These are phyloP conservation scores for Candida germanica DNA, from an alignment of 805 yeast genomes.

Conservation along the genomic window DNA sequence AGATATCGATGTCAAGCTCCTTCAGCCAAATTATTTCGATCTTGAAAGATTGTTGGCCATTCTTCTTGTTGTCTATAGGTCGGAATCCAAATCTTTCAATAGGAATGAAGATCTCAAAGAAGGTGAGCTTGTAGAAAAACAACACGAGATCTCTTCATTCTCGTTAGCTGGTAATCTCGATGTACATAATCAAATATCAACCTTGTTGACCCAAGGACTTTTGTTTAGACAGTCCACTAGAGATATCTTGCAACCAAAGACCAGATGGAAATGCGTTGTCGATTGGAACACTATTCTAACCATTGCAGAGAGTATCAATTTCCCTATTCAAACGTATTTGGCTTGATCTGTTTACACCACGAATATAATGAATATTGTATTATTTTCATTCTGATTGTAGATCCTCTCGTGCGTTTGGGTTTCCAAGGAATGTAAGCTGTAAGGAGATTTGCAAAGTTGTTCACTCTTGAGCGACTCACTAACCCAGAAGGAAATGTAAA, in stretches of 20 bases:
- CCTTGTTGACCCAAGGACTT: slow-evolving; percentile 53
- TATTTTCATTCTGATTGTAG: too few relatives aligned
- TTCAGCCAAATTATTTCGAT: slow-evolving; percentile 72
- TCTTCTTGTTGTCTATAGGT: slow-evolving; percentile 62
- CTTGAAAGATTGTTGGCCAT: slow-evolving; percentile 80
- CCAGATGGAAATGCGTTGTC: slow-evolving; percentile 77
- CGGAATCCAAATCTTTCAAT: slow-evolving; percentile 29
- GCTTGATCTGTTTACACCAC: too few relatives aligned
- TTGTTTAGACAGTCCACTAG: slow-evolving; percentile 38
- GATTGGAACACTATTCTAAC: slow-evolving; percentile 61
- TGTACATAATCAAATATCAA: slow-evolving; percentile 56
- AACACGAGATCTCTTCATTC: slow-evolving; percentile 33
- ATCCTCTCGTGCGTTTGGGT: too few relatives aligned
- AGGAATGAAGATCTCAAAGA: slow-evolving; percentile 18
- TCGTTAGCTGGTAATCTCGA: slow-evolving; percentile 44
- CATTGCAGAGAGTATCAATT: slow-evolving; percentile 60
- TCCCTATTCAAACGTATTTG: slow-evolving; percentile 65
- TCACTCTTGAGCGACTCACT: too few relatives aligned
- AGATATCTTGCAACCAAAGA: slow-evolving; percentile 62
- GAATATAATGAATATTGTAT: too few relatives aligned
- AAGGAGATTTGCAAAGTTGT: too few relatives aligned
- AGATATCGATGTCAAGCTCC: slow-evolving; percentile 55
- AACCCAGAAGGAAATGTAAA: too few relatives aligned
- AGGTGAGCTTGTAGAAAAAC: slow-evolving; percentile 30
- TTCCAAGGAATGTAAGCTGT: too few relatives aligned